phyloP scores from a whole-genome alignment of 2,329 filamentous ascomycete species.

The Colletotrichum shisoi region DNA sequence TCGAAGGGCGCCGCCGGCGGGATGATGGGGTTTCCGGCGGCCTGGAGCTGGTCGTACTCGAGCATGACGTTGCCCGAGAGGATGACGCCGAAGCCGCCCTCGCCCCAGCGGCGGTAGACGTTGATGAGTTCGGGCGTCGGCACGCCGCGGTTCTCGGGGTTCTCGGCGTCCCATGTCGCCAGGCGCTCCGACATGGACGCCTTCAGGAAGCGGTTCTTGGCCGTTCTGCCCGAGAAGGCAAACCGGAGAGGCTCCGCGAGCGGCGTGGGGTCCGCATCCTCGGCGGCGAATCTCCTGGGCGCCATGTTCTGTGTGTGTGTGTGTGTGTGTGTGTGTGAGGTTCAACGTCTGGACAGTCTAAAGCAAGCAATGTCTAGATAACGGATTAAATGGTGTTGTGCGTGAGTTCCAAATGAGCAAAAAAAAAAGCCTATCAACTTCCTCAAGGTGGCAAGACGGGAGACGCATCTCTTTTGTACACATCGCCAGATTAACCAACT shows the following conservation, averaged over 20 bases:
- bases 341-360: neutral
- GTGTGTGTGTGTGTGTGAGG: too few species aligned
- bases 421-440: too few species aligned
- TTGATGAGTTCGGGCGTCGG: conserved; percentile 56
- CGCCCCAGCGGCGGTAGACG: conserved; percentile 66
- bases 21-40: conserved; percentile 64
- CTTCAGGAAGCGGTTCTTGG: conserved; percentile 71
- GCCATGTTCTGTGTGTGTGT: conserved; percentile 2
- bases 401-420: too few species aligned
- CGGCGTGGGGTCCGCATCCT: conserved; percentile 28
- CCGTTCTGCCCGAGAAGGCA: conserved; percentile 61
- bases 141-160: conserved; percentile 58
- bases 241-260: conserved; percentile 59
- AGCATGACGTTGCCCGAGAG: conserved; percentile 70
- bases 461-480: too few species aligned
- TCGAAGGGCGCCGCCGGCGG: conserved; percentile 58
- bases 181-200: conserved; percentile 72
- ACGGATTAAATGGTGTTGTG: too few species aligned
- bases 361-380: too few species aligned
- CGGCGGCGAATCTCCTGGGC: conserved; percentile 25
- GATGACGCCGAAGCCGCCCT: conserved; percentile 61
- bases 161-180: conserved; percentile 65
- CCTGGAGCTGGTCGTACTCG: conserved; percentile 64
- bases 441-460: too few species aligned
- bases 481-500: too few species aligned